A percentile compares a stretch with the other conserved stretches of the same genome.
Evolutionary conservation across 371 early-diverging fungal species (phyloP).

Genomic region (Mortierella sp.): DNA sequence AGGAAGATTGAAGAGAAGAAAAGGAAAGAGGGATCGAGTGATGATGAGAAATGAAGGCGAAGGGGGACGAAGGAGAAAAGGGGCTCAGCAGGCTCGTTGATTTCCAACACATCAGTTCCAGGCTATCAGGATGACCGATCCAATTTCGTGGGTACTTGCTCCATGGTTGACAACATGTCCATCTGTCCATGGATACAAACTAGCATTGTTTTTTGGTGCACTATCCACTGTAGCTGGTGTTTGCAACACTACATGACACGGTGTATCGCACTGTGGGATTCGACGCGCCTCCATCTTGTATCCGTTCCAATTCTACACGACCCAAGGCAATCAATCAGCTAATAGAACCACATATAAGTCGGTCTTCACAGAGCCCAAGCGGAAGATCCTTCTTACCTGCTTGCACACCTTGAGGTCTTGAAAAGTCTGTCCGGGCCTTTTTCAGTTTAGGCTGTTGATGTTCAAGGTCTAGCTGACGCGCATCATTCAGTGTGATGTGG

Average conservation of each 20-base stretch:
- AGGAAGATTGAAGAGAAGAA: not conserved
- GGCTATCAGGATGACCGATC: too few relatives aligned
- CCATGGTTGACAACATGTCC: too few relatives aligned
- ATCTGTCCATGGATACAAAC: too few relatives aligned
- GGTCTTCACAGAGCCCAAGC: too few relatives aligned
- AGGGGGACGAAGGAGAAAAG: not conserved
- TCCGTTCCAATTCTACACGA: constrained; percentile 38
- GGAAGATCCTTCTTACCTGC: constrained; percentile 26
- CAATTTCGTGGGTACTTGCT: too few relatives aligned
- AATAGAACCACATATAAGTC: not conserved
- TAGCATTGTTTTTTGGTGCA: too few relatives aligned
- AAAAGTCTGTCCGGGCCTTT: constrained; percentile 27
- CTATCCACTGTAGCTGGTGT: too few relatives aligned
- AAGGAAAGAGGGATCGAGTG: not conserved
- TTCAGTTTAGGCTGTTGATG: constrained; percentile 38
- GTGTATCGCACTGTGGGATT: constrained; percentile 51
- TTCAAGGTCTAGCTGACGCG: constrained; percentile 33
- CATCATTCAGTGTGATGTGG: constrained; percentile 66
- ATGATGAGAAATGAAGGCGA: not conserved
- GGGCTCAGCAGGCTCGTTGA: not conserved
- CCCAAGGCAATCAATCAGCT: not conserved
- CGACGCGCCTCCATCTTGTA: constrained; percentile 52
- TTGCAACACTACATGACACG: constrained; percentile 21
- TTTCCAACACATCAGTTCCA: too few relatives aligned
- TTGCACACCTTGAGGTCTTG: constrained; percentile 39